phyloP scores from a whole-genome alignment of 1,284 basidiomycete genomes.

The Boletellus sp. region DNA sequence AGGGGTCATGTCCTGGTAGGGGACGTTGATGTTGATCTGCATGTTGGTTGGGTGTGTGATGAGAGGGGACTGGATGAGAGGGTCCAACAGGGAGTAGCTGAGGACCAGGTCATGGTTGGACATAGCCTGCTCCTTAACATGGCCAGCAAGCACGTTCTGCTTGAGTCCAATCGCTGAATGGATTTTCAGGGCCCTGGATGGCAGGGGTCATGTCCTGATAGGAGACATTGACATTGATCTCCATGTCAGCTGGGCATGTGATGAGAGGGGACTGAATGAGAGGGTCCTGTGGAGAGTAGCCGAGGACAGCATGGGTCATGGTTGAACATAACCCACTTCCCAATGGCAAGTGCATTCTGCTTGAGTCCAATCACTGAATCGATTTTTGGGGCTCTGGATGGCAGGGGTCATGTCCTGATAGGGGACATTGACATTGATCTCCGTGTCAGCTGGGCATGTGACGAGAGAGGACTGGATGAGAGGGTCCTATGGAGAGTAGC shows the following conservation, averaged over 20 bases:
- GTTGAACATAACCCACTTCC: no score
- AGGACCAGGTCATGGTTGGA: slow-evolving; percentile 94
- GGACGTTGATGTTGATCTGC: slow-evolving; percentile 97
- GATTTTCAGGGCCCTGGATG: slow-evolving; percentile 88
- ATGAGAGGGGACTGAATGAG: no score
- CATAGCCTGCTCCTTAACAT: slow-evolving; percentile 96
- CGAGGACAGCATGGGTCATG: slow-evolving; percentile 95
- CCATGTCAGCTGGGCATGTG: slow-evolving; percentile 94
- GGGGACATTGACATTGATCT: no score
- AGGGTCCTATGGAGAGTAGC: no score
- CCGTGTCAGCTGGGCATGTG: no score
- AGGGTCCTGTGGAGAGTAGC: no score
- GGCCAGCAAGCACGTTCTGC: slow-evolving; percentile 89
- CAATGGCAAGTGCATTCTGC: no score
- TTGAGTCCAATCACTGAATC: no score
- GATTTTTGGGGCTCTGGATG: no score
- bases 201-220: slow-evolving; percentile 89
- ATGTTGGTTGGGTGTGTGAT: slow-evolving; percentile 91
- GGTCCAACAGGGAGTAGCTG: no score
- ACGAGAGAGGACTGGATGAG: no score
- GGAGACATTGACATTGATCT: slow-evolving; percentile 96
- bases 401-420: no score
- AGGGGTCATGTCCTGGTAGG: slow-evolving; percentile 84
- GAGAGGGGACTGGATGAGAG: slow-evolving; percentile 76
- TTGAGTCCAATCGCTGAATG: slow-evolving; percentile 79